Percentiles rank a stretch among this genome's conserved stretches.
phyloP scores from a whole-genome alignment of 192 early-diverging fungal genomes.

The Coemansia asiatica region DNA sequence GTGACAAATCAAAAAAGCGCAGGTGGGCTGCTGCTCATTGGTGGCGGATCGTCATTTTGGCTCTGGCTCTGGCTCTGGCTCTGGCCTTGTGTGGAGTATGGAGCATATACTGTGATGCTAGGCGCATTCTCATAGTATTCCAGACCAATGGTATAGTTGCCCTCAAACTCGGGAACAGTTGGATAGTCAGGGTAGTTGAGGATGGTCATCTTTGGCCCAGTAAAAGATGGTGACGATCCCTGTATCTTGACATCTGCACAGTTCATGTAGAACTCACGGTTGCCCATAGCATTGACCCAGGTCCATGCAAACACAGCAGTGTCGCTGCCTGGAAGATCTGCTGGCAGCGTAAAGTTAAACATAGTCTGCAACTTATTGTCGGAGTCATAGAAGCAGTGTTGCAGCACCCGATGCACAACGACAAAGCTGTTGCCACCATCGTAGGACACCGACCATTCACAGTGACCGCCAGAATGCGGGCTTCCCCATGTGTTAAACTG shows the following conservation, averaged over 20 bases:
- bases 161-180: slow-evolving; percentile 42
- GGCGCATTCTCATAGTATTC: slow-evolving; percentile 3
- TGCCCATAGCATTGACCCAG: slow-evolving; percentile 62
- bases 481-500: slow-evolving; percentile 29
- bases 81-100: not conserved
- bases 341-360: slow-evolving; percentile 44
- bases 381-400: slow-evolving; percentile 22
- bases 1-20: slow-evolving; percentile 28
- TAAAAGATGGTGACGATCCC: slow-evolving; percentile 6
- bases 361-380: slow-evolving; percentile 1
- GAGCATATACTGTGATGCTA: slow-evolving; percentile 13
- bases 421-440: slow-evolving; percentile 57
- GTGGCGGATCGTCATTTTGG: not conserved
- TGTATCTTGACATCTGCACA: slow-evolving; percentile 29
- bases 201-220: slow-evolving; percentile 17
- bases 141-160: slow-evolving; percentile 8
- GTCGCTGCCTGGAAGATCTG: slow-evolving; percentile 40
- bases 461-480: slow-evolving; percentile 61
- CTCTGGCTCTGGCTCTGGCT: not conserved
- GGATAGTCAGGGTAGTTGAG: slow-evolving; percentile 32
- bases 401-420: slow-evolving; percentile 40
- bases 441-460: slow-evolving; percentile 60
- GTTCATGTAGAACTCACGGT: slow-evolving; percentile 46
- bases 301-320: slow-evolving; percentile 59
- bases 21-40: slow-evolving; percentile 6